phyloP scores from a whole-genome alignment of 768 basidiomycete genomes.

The Peribolospora kevripleyi region DNA sequence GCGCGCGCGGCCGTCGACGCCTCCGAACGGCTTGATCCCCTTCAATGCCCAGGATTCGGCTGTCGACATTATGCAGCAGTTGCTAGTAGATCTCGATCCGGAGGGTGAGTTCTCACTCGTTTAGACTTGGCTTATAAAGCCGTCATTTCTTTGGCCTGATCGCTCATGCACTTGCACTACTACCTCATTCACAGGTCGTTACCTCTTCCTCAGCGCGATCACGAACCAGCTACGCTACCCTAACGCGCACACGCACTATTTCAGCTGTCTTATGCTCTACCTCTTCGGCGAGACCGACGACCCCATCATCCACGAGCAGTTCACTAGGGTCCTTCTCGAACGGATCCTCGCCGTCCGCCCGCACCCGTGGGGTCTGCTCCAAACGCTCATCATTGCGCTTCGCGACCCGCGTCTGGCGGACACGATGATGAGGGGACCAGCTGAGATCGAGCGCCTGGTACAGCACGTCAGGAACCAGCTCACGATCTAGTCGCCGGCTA shows the following conservation, averaged over 20 bases:
- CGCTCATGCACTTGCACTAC: background rate
- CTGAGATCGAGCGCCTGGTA: no score
- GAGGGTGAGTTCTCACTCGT: slow-evolving; percentile 40
- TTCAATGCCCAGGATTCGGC: slow-evolving; percentile 66
- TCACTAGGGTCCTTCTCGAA: slow-evolving; percentile 50
- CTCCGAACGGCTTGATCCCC: slow-evolving; percentile 50
- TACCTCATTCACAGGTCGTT: slow-evolving; percentile 42
- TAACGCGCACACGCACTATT: slow-evolving; percentile 96
- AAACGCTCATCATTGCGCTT: slow-evolving; percentile 80
- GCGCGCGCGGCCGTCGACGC: slow-evolving; percentile 61
- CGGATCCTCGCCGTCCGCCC: slow-evolving; percentile 82
- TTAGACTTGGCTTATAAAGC: background rate
- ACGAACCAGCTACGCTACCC: slow-evolving; percentile 90
- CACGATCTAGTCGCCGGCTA: no score
- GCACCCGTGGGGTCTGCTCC: slow-evolving; percentile 84
- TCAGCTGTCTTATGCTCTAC: slow-evolving; percentile 67
- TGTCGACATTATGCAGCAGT: slow-evolving; percentile 56
- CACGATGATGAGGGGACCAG: background rate
- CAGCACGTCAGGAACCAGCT: no score
- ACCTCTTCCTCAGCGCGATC: slow-evolving; percentile 77
- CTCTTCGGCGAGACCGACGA: slow-evolving; percentile 67
- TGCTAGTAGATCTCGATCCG: slow-evolving; percentile 58
- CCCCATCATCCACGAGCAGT: slow-evolving; percentile 42
- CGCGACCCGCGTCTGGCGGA: slow-evolving; percentile 31
- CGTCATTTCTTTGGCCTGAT: background rate